Evolutionary conservation across 2,329 filamentous ascomycete species (phyloP).

Genomic region (Boeremia lycopersici): DNA sequence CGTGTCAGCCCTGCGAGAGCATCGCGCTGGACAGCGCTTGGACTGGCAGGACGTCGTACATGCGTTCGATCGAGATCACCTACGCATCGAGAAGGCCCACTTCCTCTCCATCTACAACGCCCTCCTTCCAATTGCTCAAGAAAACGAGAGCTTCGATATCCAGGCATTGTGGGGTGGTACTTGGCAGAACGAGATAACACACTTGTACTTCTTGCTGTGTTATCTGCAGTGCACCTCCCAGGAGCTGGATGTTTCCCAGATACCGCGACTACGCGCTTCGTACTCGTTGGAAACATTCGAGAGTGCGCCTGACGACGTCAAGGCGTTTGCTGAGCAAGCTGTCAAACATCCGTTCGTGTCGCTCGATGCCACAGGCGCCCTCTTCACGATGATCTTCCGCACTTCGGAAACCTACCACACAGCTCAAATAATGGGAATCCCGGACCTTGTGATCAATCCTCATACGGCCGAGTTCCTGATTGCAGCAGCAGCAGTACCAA

Average conservation of each 20-base stretch:
- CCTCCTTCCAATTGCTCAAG: constrained; percentile 71
- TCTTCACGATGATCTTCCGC: constrained; percentile 67
- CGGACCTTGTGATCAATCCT: constrained; percentile 67
- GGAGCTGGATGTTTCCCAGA: constrained; percentile 81
- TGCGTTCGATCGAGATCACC: constrained; percentile 78
- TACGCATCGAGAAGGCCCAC: constrained; percentile 77
- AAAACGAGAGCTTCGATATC: constrained; percentile 73
- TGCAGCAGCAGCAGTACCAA: constrained; percentile 76
- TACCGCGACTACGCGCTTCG: constrained; percentile 79
- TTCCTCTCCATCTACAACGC: constrained; percentile 83
- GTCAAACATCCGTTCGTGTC: constrained; percentile 88
- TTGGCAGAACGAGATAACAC: constrained; percentile 86
- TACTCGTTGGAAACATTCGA: constrained; percentile 72
- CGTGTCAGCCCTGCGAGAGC: constrained; percentile 62
- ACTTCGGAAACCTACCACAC: constrained; percentile 63
- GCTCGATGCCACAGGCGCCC: constrained; percentile 75
- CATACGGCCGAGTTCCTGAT: constrained; percentile 81
- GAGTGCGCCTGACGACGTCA: constrained; percentile 64
- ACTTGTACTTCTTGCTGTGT: constrained; percentile 90
- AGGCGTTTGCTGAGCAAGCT: constrained; percentile 67
- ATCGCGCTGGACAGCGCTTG: constrained; percentile 61
- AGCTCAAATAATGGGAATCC: constrained; percentile 62
- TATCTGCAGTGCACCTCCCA: constrained; percentile 78
- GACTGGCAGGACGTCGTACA: constrained; percentile 74
- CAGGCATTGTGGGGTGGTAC: constrained; percentile 87